Percentiles rank a stretch among this genome's conserved stretches.
Conservation (phyloP, 352 stramenopile genomes). For the Albugo laibachii region DNA sequence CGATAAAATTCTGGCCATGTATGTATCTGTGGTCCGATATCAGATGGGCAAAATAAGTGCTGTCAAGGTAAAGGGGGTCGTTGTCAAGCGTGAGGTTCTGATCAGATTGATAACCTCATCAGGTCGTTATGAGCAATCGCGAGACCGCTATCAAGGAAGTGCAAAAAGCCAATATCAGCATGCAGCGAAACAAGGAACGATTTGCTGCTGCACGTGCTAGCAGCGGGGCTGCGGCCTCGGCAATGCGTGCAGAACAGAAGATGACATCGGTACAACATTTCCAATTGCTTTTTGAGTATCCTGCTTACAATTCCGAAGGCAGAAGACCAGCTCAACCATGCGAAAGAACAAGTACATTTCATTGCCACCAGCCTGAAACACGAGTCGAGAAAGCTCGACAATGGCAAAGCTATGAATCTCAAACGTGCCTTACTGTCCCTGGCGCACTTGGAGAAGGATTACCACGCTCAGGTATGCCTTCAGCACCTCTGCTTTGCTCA, state of each 20-base stretch:
- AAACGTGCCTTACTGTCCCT: conserved; percentile 58
- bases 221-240: conserved; percentile 62
- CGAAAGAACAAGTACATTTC: conserved; percentile 73
- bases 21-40: conserved; percentile 72
- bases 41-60: conserved; percentile 69
- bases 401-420: conserved; percentile 50
- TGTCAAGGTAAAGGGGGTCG: conserved; percentile 34
- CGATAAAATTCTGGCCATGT: conserved; percentile 69
- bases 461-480: conserved; percentile 25
- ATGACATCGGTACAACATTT: conserved; percentile 41
- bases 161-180: conserved; percentile 74
- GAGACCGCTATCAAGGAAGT: conserved; percentile 73
- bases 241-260: conserved; percentile 75
- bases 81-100: not conserved
- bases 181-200: conserved; percentile 78
- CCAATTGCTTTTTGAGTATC: not conserved
- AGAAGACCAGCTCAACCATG: conserved; percentile 74
- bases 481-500: not conserved
- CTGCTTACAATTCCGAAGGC: conserved; percentile 12
- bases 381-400: conserved; percentile 67
- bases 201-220: conserved; percentile 70
- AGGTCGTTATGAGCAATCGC: conserved; percentile 75
- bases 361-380: conserved; percentile 75
- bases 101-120: conserved; percentile 1
- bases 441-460: conserved; percentile 59